Conservation (phyloP, 169 alveolate genomes). For the Perkinsus chesapeaki region DNA sequence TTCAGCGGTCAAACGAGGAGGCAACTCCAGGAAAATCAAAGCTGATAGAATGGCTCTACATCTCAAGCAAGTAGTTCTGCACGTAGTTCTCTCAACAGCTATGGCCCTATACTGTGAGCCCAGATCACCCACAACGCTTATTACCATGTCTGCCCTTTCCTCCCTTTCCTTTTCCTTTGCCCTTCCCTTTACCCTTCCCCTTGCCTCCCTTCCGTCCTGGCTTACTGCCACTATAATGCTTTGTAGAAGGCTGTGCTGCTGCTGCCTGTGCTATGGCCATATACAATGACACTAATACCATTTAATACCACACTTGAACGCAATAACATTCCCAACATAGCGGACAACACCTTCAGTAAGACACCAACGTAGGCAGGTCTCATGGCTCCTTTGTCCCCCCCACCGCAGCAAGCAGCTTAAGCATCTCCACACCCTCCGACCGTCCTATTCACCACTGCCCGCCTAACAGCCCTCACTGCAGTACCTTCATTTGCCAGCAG, state of each 20-base stretch:
- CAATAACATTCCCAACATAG: not conserved
- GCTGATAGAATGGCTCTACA: too few species aligned
- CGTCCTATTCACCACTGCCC: too few species aligned
- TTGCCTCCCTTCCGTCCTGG: not conserved
- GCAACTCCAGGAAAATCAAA: too few species aligned
- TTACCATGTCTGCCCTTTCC: not conserved
- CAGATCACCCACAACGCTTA: not conserved
- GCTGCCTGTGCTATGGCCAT: not conserved
- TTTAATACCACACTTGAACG: not conserved
- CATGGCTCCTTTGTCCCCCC: too few species aligned
- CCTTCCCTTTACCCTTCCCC: not conserved
- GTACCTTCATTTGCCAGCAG: not conserved
- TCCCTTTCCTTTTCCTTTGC: not conserved
- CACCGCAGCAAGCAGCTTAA: too few species aligned
- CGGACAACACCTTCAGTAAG: not conserved
- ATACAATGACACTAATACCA: not conserved
- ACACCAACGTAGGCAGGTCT: too few species aligned
- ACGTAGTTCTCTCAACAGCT: too few species aligned
- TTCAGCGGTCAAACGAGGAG: too few species aligned
- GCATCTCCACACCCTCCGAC: too few species aligned
- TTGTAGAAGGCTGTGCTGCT: not conserved
- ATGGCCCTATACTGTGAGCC: too few species aligned
- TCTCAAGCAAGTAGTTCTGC: too few species aligned
- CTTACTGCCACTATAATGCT: not conserved
- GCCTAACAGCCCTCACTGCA: too few species aligned